Evolutionary conservation across 148 eudicot species (phyloP), one percentile per base, ranked within the genome.

Genomic region (Chenopodium suecicum): DNA sequence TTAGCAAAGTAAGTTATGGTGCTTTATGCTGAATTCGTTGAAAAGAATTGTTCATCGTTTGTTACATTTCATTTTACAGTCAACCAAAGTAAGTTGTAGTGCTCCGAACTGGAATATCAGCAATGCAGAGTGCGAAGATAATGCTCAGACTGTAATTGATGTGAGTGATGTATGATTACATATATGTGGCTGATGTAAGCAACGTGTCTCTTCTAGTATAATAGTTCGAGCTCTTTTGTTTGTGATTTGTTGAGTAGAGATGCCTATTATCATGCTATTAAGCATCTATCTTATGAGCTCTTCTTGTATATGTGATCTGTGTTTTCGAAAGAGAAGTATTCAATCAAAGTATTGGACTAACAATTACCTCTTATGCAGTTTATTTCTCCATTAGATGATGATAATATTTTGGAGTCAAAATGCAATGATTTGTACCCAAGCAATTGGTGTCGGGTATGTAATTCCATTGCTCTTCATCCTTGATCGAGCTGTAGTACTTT

Each of bases 401-500:
- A 50, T 0, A 60, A 74, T 50, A 14, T 74, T 19, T 52, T 74
- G 63, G 77, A 74, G 77, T 4, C 77, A 4, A 50, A 12, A 52
- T 74, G 77, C 63, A 52, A 74, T 27, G 20, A 48, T 52, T 74
- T 63, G n/a, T 13, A 9, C 7, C 77, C 77, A 6, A 74, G 16
- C 4, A 52, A 23, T 74, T 48, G 62, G 77, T 74, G 77, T 29
- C 77, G 77, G 77, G 77, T 74, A 56, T 17, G 19, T 56, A 73
- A 50, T 27, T 74, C 63, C 20, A 46, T 27, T 74, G 3, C 54
- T 74, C 22, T 74, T 12, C n/a, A 48, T 27, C 37, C 37, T 48
- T 74, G 10, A 27, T 74, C 62, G 50, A 50, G 63, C 29, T 27
- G 9, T 74, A 48, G 32, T 11, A 4, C 0, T 48, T 7, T 50